phyloP scores from a whole-genome alignment of 805 yeast genomes.

The Metschnikowia henanensis region DNA sequence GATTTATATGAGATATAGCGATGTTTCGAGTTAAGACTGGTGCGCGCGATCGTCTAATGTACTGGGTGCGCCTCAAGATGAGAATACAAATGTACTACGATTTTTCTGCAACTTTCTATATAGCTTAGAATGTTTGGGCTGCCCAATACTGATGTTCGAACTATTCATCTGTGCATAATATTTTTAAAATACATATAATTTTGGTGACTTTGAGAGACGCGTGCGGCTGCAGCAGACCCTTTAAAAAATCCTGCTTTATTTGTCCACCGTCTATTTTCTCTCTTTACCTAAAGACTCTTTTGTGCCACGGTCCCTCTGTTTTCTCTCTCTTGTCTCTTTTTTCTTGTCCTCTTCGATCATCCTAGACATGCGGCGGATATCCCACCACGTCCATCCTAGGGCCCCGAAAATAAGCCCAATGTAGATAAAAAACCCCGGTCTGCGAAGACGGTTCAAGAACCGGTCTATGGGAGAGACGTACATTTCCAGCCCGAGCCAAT shows the following conservation, averaged over 20 bases:
- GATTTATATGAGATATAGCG: no score
- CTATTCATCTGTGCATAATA: no score
- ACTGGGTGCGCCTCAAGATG: no score
- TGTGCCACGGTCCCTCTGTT: background rate
- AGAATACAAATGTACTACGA: background rate
- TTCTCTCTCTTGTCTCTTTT: constrained; percentile 3
- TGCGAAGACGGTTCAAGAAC: constrained; percentile 28
- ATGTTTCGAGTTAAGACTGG: no score
- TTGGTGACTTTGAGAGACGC: no score
- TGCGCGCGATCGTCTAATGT: background rate
- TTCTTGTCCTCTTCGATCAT: constrained; percentile 13
- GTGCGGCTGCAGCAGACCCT: no score
- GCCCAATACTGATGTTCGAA: no score
- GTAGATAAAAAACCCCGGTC: constrained; percentile 37
- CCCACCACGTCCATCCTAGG: constrained; percentile 21
- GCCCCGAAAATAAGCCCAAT: constrained; percentile 30
- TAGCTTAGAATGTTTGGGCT: no score
- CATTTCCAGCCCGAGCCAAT: no score
- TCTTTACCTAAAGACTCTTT: background rate
- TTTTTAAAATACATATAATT: no score
- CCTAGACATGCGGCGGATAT: constrained; percentile 18
- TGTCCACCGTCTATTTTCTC: no score
- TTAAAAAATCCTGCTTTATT: no score
- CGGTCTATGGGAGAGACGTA: constrained; percentile 30
- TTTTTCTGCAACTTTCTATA: background rate